Evolutionary conservation across 1,284 basidiomycete genomes (phyloP), one percentile per base, ranked within the genome.

Genomic region (Phlebopus sp.): DNA sequence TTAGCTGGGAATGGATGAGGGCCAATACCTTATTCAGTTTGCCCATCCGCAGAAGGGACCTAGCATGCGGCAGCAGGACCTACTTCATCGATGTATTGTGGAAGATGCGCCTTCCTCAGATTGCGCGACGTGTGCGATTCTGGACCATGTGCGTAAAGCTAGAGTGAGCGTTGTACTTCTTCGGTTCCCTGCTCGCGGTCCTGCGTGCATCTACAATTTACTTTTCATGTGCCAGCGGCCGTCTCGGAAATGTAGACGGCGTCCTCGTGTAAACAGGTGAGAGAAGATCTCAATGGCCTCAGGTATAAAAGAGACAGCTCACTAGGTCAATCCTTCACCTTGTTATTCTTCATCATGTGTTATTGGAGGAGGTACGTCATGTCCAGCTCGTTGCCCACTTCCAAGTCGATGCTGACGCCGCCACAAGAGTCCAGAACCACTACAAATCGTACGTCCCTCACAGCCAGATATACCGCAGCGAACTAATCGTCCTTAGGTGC

Each of bases 341-440:
- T 59, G 56, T 42, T 50, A 54, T 50, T 23, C 35, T 32, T 51
- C 46, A 32, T 15, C 21, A 76, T 76, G 74, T 76, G 74, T 62
- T 73, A 72, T 54, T 76, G 67, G 63, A 73, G 74, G 53, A 69
- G 74, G 59, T 55, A 43, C 34, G 51, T 49, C 38, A 34, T 37
- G 30, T 23, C 39, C 23, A 27, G n/a, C 37, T 23, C 17, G 35
- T 38, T 37, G 14, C n/a, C 43, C 17, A 25, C 41, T 54, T 34
- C 43, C 35, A 21, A 17, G 17, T 51, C 57, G 37, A 47, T 21
- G 21, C 55, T 34, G 10, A 40, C 21, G 29, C 39, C 36, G 38
- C 21, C 15, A 5, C 34, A 57, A 80, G 78, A 59, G 78, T 80
- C 44, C 70, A 71, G 46, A 78, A 81, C 57, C 63, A 74, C 34